Percentiles rank a stretch among this genome's conserved stretches.
phyloP scores from a whole-genome alignment of 140 eudicot species.

The Bidens hawaiensis region DNA sequence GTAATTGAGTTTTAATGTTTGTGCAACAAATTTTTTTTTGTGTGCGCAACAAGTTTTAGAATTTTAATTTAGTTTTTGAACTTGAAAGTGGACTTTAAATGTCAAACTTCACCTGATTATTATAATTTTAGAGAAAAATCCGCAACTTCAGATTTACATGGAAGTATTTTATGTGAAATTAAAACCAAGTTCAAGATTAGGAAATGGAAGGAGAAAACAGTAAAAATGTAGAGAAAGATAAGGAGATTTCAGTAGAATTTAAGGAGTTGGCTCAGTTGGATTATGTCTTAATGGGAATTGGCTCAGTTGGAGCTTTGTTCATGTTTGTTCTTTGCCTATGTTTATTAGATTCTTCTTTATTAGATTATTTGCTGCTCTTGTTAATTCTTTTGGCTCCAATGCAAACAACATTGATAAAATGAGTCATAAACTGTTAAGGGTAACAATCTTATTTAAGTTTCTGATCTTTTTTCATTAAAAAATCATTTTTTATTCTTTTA shows the following conservation, averaged over 20 bases:
- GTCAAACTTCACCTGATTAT: no score
- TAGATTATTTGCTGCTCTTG: slow-evolving; percentile 98
- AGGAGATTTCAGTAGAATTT: slow-evolving; percentile 41
- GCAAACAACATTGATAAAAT: slow-evolving; percentile 76
- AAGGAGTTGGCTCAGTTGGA: slow-evolving; percentile 78
- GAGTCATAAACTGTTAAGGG: slow-evolving; percentile 76
- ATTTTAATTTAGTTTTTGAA: no score
- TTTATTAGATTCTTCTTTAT: slow-evolving; percentile 86
- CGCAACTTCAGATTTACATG: no score
- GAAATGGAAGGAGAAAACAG: slow-evolving; percentile 37
- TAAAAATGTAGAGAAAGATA: slow-evolving; percentile 43
- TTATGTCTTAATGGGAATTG: slow-evolving; percentile 66
- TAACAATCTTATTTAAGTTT: slow-evolving; percentile 5
- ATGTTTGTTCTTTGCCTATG: slow-evolving; percentile 83
- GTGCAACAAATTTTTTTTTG: no score
- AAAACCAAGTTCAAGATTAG: no score
- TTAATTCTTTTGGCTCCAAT: slow-evolving; percentile 85
- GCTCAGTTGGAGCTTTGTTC: slow-evolving; percentile 87
- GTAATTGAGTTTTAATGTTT: no score
- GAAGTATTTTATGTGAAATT: no score
- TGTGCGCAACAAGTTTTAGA: no score
- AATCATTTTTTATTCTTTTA: not conserved
- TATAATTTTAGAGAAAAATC: no score
- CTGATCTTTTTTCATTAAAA: not conserved
- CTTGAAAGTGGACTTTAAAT: no score